Base-by-base conservation (phyloP, 768 basidiomycete genomes). In the Calocera cornea region DNA sequence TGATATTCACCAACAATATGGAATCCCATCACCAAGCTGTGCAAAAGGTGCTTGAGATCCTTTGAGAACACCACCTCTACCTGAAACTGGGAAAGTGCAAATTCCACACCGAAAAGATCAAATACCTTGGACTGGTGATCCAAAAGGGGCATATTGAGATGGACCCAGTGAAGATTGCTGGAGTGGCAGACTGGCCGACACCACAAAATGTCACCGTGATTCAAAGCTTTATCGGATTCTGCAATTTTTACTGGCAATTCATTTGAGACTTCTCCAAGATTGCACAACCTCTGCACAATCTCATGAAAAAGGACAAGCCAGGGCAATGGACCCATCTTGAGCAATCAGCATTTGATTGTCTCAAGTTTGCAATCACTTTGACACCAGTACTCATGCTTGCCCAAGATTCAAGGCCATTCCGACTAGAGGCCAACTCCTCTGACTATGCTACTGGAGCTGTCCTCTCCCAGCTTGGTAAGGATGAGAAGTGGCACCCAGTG, bases 221-320 rank as follows among this genome's bases (percentile, higher is more conserved):
- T 1, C 77, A 78, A 72, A 72, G 71, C 1, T 83, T 83, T 72
- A 67, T 83, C 0, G 79, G 80, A 1, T 81, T 83, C 66, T 70
- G 73, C 2, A 82, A 82, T 71, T 83, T 81, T 68, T 83, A 82
- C 64, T 67, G 76, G 1, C 66, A 76, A 0, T 82, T 82, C 72
- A 79, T 82, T 19, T 1, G 71, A 17, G 67, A 74, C 22, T 82
- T 75, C 69, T 73, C 77, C 3, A 10, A 27, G 8, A 70, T 69
- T 33, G 54, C 41, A 7, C 12, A 24, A 14, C 69, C 72, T 0
- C 64, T 76, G 33, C 65, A 66, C 27, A 11, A 60, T 0, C 71
- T 74, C 24, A 63, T 68, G 10, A 69, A 68, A 60, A 74, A 76
- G 49, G 68, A 68, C 19, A 33, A n/a, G 1, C 1, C 2, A 0